phyloP scores from a whole-genome alignment of 1,139 yeast species.

The Eremothecium coryli region DNA sequence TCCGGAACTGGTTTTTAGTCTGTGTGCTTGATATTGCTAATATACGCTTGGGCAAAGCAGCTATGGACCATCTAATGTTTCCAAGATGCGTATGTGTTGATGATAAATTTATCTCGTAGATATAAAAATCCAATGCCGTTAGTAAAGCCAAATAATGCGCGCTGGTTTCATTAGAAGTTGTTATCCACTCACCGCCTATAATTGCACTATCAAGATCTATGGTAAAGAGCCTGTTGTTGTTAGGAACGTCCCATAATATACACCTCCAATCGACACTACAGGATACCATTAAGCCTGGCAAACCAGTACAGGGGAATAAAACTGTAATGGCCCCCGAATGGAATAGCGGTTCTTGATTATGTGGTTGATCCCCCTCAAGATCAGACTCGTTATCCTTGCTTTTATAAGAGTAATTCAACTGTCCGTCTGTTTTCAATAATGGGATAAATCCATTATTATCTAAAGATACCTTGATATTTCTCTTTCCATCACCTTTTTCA shows the following conservation, averaged over 20 bases:
- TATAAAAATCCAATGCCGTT: constrained; percentile 9
- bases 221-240: constrained; percentile 10
- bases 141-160: constrained; percentile 11
- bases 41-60: background rate
- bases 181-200: constrained; percentile 14
- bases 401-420: background rate
- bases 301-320: constrained; percentile 7
- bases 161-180: constrained; percentile 5
- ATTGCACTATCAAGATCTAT: constrained; percentile 17
- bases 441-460: constrained; percentile 23
- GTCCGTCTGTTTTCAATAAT: background rate
- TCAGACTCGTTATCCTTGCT: background rate
- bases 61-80: constrained; percentile 5
- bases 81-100: constrained; percentile 5
- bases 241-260: constrained; percentile 19
- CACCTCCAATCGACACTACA: constrained; percentile 22
- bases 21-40: constrained; percentile 1
- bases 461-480: constrained; percentile 8
- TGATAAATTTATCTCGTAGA: constrained; percentile 5
- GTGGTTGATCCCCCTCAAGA: background rate
- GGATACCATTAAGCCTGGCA: constrained; percentile 14
- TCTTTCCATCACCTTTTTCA: constrained; percentile 7
- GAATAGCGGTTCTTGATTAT: constrained; percentile 8
- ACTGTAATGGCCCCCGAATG: constrained; percentile 16
- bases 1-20: background rate